Evolutionary conservation across 2,329 filamentous ascomycete genomes (phyloP).

Genomic region (Apiospora rasikravindrae): DNA sequence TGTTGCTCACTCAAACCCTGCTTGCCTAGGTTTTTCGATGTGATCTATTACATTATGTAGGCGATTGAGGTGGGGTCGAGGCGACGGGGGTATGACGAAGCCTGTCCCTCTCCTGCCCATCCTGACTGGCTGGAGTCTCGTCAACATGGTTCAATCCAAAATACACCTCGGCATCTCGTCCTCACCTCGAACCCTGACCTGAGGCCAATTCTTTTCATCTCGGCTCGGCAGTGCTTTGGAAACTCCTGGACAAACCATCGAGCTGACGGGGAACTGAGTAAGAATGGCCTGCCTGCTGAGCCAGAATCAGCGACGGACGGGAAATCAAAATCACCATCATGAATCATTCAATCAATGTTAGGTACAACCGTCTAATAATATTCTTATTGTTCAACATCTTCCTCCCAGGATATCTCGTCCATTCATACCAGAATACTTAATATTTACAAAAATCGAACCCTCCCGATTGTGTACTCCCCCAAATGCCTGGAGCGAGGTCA

Average conservation of each 20-base stretch:
- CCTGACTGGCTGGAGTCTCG: neutral
- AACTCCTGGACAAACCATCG: neutral
- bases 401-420: conserved; percentile 6
- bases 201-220: too few relatives aligned
- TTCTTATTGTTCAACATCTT: neutral
- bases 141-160: neutral
- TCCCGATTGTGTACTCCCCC: neutral
- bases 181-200: neutral
- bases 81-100: neutral
- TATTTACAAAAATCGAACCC: conserved; percentile 5
- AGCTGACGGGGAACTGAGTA: neutral
- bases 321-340: neutral
- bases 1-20: neutral
- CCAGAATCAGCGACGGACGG: neutral
- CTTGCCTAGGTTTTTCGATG: neutral
- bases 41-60: neutral
- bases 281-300: neutral
- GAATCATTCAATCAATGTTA: conserved; percentile 4
- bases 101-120: neutral
- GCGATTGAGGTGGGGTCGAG: neutral
- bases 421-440: conserved; percentile 14
- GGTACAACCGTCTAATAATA: neutral
- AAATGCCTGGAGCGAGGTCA: conserved; percentile 6
- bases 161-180: neutral
- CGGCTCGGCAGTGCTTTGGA: too few relatives aligned